Conservation (phyloP, 352 stramenopile species). For the Pythium insidiosum region DNA sequence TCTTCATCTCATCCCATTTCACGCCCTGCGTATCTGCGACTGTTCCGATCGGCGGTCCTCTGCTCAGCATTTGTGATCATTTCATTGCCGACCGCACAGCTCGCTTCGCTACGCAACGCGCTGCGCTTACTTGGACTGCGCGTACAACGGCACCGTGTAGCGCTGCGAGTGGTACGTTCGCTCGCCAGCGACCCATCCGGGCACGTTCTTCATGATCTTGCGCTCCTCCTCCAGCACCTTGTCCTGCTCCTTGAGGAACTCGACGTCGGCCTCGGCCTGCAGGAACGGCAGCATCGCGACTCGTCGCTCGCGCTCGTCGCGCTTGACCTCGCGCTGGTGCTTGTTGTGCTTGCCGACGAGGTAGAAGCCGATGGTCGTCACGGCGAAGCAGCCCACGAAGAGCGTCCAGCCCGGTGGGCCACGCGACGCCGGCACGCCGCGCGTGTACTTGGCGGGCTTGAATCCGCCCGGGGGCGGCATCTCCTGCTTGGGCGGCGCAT, state of each 20-base stretch:
- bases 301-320: conserved; percentile 88
- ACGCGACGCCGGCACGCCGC: conserved; percentile 50
- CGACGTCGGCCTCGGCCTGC: conserved; percentile 94
- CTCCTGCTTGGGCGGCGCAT: conserved; percentile 63
- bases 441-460: conserved; percentile 55
- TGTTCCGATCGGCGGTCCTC: neutral
- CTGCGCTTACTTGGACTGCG: conserved; percentile 53
- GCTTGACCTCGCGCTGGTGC: conserved; percentile 41
- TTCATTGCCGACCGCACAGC: neutral
- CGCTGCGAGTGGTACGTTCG: conserved; percentile 85
- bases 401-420: conserved; percentile 74
- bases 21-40: neutral
- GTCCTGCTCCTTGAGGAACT: conserved; percentile 81
- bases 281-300: conserved; percentile 92
- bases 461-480: conserved; percentile 79
- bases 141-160: conserved; percentile 74
- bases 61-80: conserved; percentile 15
- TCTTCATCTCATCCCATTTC: neutral
- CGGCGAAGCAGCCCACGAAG: conserved; percentile 61
- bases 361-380: conserved; percentile 73
- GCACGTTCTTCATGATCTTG: conserved; percentile 94
- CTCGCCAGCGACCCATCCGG: conserved; percentile 86
- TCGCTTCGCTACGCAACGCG: neutral
- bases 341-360: conserved; percentile 77
- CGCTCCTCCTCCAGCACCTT: conserved; percentile 87